Conservation (phyloP, 2,329 filamentous ascomycete species). For the Ploettnerulaceae sp. region DNA sequence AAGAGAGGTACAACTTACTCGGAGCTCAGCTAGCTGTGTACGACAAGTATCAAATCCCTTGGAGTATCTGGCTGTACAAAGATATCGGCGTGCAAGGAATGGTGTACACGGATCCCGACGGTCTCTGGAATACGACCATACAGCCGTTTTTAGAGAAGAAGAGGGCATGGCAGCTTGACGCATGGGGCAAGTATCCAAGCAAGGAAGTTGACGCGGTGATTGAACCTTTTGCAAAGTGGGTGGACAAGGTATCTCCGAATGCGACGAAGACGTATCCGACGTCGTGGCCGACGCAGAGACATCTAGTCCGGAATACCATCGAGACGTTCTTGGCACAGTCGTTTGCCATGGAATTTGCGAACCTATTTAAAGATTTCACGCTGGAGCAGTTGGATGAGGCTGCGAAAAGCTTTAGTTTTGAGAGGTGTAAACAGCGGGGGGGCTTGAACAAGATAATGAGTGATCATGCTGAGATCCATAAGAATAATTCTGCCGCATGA, state of each 20-base stretch:
- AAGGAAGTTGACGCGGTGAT: conserved; percentile 31
- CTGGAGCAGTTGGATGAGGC: conserved; percentile 47
- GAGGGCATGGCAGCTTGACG: conserved; percentile 46
- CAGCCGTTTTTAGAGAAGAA: conserved; percentile 52
- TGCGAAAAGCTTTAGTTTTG: conserved; percentile 45
- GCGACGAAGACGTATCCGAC: conserved; percentile 24
- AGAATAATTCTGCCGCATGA: not conserved
- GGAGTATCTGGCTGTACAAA: conserved; percentile 58
- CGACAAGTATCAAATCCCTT: conserved; percentile 46
- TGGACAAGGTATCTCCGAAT: conserved; percentile 41
- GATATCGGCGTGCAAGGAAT: conserved; percentile 54
- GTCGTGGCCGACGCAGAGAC: conserved; percentile 46
- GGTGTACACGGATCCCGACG: conserved; percentile 41
- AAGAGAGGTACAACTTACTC: conserved; percentile 42
- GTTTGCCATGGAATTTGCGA: conserved; percentile 49
- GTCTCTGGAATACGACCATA: conserved; percentile 47
- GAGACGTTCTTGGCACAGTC: conserved; percentile 48
- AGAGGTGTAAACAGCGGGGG: conserved; percentile 45
- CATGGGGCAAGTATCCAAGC: conserved; percentile 44
- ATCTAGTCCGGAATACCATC: conserved; percentile 42
- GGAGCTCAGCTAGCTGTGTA: conserved; percentile 48
- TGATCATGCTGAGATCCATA: conserved; percentile 18
- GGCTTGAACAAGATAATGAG: conserved; percentile 29
- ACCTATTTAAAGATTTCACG: conserved; percentile 47
- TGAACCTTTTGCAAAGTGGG: conserved; percentile 27